Evolutionary conservation across 2,329 filamentous ascomycete species (phyloP), one percentile per base, ranked within the genome.

Genomic region (Colletotrichum karsti): DNA sequence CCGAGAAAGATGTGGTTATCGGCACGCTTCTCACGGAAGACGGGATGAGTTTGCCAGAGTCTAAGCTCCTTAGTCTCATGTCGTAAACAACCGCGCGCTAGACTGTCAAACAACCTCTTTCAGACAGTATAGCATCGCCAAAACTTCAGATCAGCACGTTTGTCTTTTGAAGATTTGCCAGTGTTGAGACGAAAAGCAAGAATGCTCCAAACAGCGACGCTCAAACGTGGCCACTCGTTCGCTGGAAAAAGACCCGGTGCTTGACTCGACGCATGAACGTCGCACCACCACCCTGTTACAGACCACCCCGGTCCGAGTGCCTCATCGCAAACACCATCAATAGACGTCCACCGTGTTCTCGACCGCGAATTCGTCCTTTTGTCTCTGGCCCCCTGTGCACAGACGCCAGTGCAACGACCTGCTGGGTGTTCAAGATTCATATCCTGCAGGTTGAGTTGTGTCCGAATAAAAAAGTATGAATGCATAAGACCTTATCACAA

Each of bases 221-320:
- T n/a, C n/a, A n/a, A 12, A 35, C 33, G 33, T 12, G 8, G 13
- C 33, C 5, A 12, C 33, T 35, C 33, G 33, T 12, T 35, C 33
- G 3, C 8, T 1, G 2, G 3, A 42, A 13, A n/a, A 42, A 7
- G 12, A 20, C 5, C n/a, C 20, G 22, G 1, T 37, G 50, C 44
- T 54, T 64, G 53, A 58, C 28, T 53, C 30, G 46, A 37, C 42
- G 53, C 64, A 64, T 58, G 26, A 67, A 67, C 35, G 20, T 46
- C 30, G 46, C 51, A 64, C 42, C 53, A 33, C 55, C 37, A 35
- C 18, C 24, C 35, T 67, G 64, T 58, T 53, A 67, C 64, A 67
- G 41, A 67, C 18, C 59, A 44, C n/a, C 64, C 54, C 44, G 44
- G 64, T 54, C 59, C 42, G 51, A 51, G 58, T 57, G 41, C 63